Base-by-base conservation (phyloP, 306 rosid species). In the Sicyos edulis region DNA sequence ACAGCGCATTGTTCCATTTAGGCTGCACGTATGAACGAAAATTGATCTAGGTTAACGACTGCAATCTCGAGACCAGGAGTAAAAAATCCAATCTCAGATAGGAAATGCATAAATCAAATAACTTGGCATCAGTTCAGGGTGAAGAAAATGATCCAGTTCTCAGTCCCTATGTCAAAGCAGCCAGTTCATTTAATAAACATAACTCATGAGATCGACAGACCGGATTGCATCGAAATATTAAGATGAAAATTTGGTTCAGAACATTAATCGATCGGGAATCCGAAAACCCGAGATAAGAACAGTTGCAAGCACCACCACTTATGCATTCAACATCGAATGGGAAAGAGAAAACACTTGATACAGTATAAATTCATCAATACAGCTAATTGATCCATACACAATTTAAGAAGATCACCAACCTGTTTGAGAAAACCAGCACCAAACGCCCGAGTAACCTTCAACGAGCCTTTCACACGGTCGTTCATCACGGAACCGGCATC, bases 341-440 rank as follows among this genome's bases (percentile, higher is more conserved):
- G 47, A 37, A 14, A 56, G 40, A 56, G 6, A 8, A 1, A 70
- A 26, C 17, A 12, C 3, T 12, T 12, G 53, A 21, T 67, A 19
- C 11, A 63, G 69, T 63, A 34, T 63, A 6, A 37, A 37, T 3
- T 6, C 42, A 63, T 37, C 69, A 37, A 63, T 37, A 49, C 69
- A 37, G 50, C 24, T 16, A 63, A 17, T 67, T 67, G 55, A n/a
- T 71, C 63, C 11, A 53, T 22, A 49, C 10, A 45, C 5, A 16
- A 52, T 68, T 6, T 70, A 15, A 22, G 14, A 24, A 15, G 62
- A 52, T 70, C 7, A 71, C 63, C 29, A 75, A 95, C 99, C 99
- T 91, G 96, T 84, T 95, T 95, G 79, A 95, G 97, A 78, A 89
- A 95, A 69, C 97, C 99, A 5, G 99, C 97, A 66, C 99, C 99